Percentiles rank a stretch among this genome's conserved stretches.
These are phyloP conservation scores for Galeopsis tetrahit DNA, from an alignment of 257 asterid species.

Conservation along the genomic window DNA sequence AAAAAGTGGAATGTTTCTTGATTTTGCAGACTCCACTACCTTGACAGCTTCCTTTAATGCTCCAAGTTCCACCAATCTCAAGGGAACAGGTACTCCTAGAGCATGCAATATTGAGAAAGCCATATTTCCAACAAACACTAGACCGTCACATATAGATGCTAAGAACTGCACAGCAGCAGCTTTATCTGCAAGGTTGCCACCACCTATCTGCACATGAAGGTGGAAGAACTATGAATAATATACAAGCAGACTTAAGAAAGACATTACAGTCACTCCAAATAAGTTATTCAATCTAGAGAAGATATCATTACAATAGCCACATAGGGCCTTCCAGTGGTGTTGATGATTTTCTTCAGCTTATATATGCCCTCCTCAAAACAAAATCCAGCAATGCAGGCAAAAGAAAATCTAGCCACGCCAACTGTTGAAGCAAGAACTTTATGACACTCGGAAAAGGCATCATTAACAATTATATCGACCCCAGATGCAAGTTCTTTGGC, in stretches of 20 bases:
- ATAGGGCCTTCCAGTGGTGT: constrained; percentile 57
- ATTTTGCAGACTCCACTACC: constrained; percentile 63
- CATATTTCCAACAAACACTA: constrained; percentile 79
- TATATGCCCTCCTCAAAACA: constrained; percentile 65
- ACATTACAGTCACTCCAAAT: not conserved
- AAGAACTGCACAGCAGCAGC: constrained; percentile 65
- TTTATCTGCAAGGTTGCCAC: constrained; percentile 72
- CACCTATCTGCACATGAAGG: constrained; percentile 68
- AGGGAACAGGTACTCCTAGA: constrained; percentile 66
- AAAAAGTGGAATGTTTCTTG: constrained; percentile 60
- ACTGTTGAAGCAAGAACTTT: constrained; percentile 90
- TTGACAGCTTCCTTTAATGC: constrained; percentile 55
- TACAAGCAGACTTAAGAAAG: constrained; percentile 22
- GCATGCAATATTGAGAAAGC: constrained; percentile 89
- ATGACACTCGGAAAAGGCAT: constrained; percentile 81
- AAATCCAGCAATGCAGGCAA: constrained; percentile 78
- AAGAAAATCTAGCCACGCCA: constrained; percentile 73
- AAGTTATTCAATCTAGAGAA: constrained; percentile 31
- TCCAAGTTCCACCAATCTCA: constrained; percentile 58
- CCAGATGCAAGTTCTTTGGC: constrained; percentile 66
- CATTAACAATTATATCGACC: constrained; percentile 85
- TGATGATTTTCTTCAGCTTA: constrained; percentile 65
- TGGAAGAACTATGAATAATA: constrained; percentile 28
- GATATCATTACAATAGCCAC: constrained; percentile 69
- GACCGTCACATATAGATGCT: constrained; percentile 75